Evolutionary conservation across 2,329 filamentous ascomycete genomes (phyloP), one percentile per base, ranked within the genome.

Genomic region (Arthrobotrys musiformis): DNA sequence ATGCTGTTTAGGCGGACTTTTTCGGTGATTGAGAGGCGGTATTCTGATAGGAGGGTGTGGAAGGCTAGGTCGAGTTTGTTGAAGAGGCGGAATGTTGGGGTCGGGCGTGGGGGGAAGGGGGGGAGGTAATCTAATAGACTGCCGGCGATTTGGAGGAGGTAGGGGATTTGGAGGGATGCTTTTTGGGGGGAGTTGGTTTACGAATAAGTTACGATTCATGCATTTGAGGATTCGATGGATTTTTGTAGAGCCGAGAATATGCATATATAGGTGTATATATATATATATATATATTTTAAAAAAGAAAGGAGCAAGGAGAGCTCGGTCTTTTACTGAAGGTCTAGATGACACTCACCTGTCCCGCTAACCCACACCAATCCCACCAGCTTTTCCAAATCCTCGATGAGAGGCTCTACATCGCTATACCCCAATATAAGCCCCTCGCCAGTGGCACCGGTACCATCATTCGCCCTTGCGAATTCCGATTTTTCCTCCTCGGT

Each of bases 1-100:
- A 73, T 78, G 24, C 74, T 78, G 30, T 62, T 69, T 11, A 78
- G 44, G 13, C 74, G 42, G 15, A 78, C 74, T 22, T 78, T 78
- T 26, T 78, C 74, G 2, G 74, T 78, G 1, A 42, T 62, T n/a
- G 74, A 69, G 33, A 78, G 44, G 17, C 58, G 52, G 22, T 70
- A 42, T 1, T 67, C 74, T 8, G 61, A 68, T 33, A 78, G 42
- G 17, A 78, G 22, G 13, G 54, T 73, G 37, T 78, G 63, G 40
- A 78, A 78, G 28, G 74, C 74, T n/a, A 78, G 22, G 24, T 78
- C 74, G n/a, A 78, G 74, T 35, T 69, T 68, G 42, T 78, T 67
- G 37, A 78, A 63, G 19, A 78, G 46, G 4, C 74, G 61, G 40
- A 78, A 78, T 37, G 74, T 78, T 0, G 74, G 74, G 5, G 46